Percentiles rank a stretch among this genome's conserved stretches.
Conservation (phyloP, 106 monocot species). For the Acorus calamus region DNA sequence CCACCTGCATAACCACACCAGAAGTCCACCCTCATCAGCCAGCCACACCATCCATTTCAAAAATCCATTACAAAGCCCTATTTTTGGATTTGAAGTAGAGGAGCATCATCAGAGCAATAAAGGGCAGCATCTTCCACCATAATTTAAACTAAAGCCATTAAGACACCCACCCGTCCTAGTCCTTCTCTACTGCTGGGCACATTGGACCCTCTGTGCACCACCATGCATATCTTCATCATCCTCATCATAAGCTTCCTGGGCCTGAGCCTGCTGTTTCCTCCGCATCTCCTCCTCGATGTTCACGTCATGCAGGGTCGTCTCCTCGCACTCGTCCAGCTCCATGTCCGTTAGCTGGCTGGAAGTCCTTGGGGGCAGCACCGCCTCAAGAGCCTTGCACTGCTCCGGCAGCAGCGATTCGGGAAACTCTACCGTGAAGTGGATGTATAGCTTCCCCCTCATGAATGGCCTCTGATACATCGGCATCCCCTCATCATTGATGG, state of each 20-base stretch:
- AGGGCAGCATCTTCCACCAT: no score
- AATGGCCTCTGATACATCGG: conserved; percentile 76
- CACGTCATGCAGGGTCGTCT: conserved; percentile 78
- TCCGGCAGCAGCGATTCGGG: conserved; percentile 52
- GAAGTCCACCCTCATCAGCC: no score
- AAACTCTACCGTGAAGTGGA: conserved; percentile 89
- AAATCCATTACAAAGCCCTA: no score
- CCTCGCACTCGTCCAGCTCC: conserved; percentile 88
- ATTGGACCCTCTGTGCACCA: conserved; percentile 70
- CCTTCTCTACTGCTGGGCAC: conserved; percentile 59
- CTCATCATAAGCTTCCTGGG: conserved; percentile 86
- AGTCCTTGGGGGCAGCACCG: conserved; percentile 48
- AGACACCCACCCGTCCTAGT: neutral
- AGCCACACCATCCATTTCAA: no score
- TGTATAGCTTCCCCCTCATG: conserved; percentile 91
- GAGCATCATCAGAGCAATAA: no score
- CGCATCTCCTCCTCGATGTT: conserved; percentile 83
- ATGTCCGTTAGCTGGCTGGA: conserved; percentile 53
- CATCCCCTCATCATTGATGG: conserved; percentile 91
- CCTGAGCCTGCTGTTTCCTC: conserved; percentile 50
- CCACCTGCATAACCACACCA: no score
- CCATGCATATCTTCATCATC: conserved; percentile 52
- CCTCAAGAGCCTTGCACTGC: conserved; percentile 58
- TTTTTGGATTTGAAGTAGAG: no score
- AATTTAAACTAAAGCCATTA: neutral